Evolutionary conservation across 176 grass and related monocot genomes (phyloP).

Genomic region (Bolboschoenus planiculmis): DNA sequence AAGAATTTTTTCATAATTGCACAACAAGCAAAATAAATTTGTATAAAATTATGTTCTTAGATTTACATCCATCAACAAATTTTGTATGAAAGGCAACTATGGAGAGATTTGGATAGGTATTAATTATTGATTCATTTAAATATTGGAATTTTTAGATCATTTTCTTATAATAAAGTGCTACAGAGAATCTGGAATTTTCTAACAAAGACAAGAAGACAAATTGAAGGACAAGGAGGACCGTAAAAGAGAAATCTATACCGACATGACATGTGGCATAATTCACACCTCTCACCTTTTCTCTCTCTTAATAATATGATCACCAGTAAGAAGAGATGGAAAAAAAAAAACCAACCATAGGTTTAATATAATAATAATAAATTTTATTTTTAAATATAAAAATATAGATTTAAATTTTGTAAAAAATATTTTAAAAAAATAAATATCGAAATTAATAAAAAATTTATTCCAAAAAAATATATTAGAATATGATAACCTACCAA

Average conservation of each 20-base stretch:
- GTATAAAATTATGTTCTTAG: not conserved
- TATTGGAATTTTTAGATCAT: not conserved
- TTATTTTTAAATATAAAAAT: no score
- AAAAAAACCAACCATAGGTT: no score
- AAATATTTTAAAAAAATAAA: no score
- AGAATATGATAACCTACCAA: no score
- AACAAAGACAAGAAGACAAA: not conserved
- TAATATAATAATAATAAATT: no score
- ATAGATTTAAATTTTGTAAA: no score
- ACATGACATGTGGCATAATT: conserved; percentile 4
- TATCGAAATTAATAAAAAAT: no score
- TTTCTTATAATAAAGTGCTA: conserved; percentile 1
- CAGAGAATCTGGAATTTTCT: not conserved
- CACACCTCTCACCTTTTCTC: not conserved
- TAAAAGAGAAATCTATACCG: not conserved
- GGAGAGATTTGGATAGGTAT: not conserved
- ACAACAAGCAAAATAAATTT: not conserved
- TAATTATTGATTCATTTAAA: not conserved
- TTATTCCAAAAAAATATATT: no score
- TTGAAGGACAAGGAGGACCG: not conserved
- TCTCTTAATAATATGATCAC: not conserved
- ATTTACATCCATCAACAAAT: not conserved
- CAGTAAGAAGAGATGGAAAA: not conserved
- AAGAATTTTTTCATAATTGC: not conserved
- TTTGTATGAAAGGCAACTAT: not conserved